These are phyloP conservation scores for Castanea crenata DNA, from an alignment of 306 rosid genomes.

Conservation along the genomic window DNA sequence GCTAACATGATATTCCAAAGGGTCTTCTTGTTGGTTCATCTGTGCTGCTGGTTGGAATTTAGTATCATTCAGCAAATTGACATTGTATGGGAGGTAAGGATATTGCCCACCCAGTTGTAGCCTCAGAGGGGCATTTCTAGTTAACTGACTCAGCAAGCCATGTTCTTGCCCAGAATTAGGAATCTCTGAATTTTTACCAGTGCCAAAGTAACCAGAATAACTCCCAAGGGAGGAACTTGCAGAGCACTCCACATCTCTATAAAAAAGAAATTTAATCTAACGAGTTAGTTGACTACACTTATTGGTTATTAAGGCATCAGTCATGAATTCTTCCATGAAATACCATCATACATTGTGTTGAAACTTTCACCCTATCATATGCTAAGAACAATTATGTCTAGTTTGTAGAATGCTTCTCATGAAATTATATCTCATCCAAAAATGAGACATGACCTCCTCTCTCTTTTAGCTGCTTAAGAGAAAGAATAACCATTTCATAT, in stretches of 20 bases:
- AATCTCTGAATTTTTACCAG: constrained; percentile 44
- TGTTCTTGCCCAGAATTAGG: constrained; percentile 50
- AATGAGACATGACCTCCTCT: background rate
- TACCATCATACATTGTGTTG: background rate
- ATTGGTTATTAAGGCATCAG: background rate
- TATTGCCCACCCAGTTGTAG: constrained; percentile 57
- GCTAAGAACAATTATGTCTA: background rate
- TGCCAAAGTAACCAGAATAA: constrained; percentile 50
- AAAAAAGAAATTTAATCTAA: background rate
- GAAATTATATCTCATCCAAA: background rate
- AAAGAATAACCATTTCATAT: background rate
- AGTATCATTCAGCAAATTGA: constrained; percentile 44
- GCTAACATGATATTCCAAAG: constrained; percentile 58
- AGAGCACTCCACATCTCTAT: constrained; percentile 79
- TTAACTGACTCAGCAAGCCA: constrained; percentile 35
- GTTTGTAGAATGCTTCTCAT: background rate
- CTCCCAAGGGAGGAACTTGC: constrained; percentile 58
- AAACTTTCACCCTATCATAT: background rate
- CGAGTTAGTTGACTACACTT: constrained; percentile 10
- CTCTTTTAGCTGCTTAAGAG: background rate
- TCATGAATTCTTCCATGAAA: background rate
- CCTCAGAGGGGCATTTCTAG: constrained; percentile 46
- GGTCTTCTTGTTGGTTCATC: constrained; percentile 57
- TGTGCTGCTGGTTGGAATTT: constrained; percentile 59
- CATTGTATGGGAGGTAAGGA: constrained; percentile 74